Conservation (phyloP, 352 stramenopile genomes). For the Globisporangium abappressorium region DNA sequence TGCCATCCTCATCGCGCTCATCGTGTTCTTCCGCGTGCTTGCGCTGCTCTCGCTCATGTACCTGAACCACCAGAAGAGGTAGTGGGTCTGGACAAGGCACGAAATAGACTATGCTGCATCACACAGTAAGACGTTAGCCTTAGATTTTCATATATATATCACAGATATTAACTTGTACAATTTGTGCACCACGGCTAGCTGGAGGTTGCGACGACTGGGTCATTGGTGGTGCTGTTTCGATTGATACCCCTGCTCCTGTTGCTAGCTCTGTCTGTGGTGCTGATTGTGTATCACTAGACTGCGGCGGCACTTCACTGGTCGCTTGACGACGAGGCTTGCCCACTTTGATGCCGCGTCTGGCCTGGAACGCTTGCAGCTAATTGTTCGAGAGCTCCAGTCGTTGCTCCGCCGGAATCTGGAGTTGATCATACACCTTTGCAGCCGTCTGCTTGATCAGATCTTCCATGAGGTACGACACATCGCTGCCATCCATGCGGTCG, state of each 20-base stretch:
- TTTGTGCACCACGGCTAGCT: too few species aligned
- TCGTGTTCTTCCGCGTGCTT: constrained; percentile 42
- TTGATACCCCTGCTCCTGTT: too few species aligned
- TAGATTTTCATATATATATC: too few species aligned
- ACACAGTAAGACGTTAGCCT: too few species aligned
- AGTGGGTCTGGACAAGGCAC: background rate
- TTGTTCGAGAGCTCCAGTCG: constrained; percentile 26
- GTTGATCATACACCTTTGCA: constrained; percentile 21
- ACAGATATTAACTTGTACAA: too few species aligned
- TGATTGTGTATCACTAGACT: too few species aligned
- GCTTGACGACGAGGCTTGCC: background rate
- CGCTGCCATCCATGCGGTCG: constrained; percentile 6
- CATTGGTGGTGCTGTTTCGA: too few species aligned
- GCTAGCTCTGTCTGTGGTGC: too few species aligned
- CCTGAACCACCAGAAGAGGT: constrained; percentile 27
- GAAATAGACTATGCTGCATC: too few species aligned
- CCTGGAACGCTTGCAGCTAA: constrained; percentile 20
- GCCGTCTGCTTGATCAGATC: constrained; percentile 22
- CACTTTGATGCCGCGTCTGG: constrained; percentile 3
- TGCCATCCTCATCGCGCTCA: constrained; percentile 31
- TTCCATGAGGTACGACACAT: constrained; percentile 12
- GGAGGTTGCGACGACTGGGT: too few species aligned
- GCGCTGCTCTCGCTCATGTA: constrained; percentile 37
- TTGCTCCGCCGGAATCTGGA: constrained; percentile 14
- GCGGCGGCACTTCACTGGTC: too few species aligned